Conservation (phyloP, 1,284 basidiomycete genomes). For the Neonothopanus nambi region DNA sequence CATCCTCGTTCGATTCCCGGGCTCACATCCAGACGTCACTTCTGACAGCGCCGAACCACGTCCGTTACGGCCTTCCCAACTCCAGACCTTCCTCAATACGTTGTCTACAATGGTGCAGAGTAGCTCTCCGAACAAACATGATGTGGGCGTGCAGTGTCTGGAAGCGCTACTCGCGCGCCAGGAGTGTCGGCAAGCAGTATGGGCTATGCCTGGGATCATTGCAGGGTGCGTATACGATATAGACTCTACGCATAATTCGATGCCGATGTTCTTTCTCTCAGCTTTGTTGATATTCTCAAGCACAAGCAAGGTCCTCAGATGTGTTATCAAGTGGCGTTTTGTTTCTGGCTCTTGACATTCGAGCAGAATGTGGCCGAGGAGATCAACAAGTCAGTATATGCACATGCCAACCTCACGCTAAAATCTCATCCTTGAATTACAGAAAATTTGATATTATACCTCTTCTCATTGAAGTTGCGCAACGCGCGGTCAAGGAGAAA, state of each 20-base stretch:
- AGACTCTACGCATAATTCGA: neutral
- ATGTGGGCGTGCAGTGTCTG: constrained; percentile 89
- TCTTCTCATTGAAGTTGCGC: constrained; percentile 84
- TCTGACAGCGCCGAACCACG: constrained; percentile 52
- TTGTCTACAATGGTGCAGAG: constrained; percentile 68
- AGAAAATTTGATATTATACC: constrained; percentile 91
- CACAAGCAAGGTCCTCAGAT: constrained; percentile 85
- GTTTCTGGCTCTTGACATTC: constrained; percentile 94
- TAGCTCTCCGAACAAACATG: constrained; percentile 69
- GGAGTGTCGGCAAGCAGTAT: constrained; percentile 74
- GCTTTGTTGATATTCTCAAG: constrained; percentile 78
- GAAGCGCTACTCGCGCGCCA: constrained; percentile 84
- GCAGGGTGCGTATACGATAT: constrained; percentile 47
- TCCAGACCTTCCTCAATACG: constrained; percentile 68
- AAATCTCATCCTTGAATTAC: constrained; percentile 1
- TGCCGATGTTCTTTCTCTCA: constrained; percentile 29
- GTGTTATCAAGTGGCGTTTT: constrained; percentile 92
- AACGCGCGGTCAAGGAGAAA: constrained; percentile 95
- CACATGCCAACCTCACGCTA: neutral
- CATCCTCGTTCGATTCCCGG: constrained; percentile 1
- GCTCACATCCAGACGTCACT: neutral
- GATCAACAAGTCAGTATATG: constrained; percentile 70
- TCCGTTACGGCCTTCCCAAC: constrained; percentile 53
- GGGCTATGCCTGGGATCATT: constrained; percentile 68
- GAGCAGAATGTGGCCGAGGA: constrained; percentile 83